These are phyloP conservation scores for Phialocephala sp. DNA, from an alignment of 2,329 filamentous ascomycete genomes.

Conservation along the genomic window DNA sequence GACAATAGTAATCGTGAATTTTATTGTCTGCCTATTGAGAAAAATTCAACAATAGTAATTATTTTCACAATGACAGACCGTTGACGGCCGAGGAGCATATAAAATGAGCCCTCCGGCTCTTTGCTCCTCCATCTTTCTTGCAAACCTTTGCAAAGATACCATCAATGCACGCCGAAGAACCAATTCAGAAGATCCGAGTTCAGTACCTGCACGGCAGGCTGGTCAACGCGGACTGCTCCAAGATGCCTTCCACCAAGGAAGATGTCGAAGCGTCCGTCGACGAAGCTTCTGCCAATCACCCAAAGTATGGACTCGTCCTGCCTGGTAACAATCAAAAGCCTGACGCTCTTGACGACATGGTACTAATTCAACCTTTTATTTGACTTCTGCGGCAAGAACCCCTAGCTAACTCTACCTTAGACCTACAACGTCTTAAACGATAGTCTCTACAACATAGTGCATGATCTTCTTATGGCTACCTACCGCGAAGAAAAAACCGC, in stretches of 20 bases:
- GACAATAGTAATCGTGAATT: slow-evolving; percentile 18
- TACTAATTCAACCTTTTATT: slow-evolving; percentile 47
- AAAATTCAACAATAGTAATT: slow-evolving; percentile 23
- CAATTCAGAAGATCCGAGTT: slow-evolving; percentile 3
- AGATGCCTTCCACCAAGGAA: slow-evolving; percentile 29
- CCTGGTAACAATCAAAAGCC: slow-evolving; percentile 49
- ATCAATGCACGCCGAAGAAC: slow-evolving; percentile 3
- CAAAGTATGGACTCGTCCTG: slow-evolving; percentile 55
- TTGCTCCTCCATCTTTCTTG: slow-evolving; percentile 27
- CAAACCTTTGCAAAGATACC: slow-evolving; percentile 28
- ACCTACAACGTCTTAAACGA: slow-evolving; percentile 74
- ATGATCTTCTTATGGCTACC: slow-evolving; percentile 74
- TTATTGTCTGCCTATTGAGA: not conserved
- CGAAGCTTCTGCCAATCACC: slow-evolving; percentile 5
- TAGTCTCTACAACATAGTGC: slow-evolving; percentile 76
- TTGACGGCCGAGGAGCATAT: slow-evolving; percentile 17
- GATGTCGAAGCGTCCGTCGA: not conserved
- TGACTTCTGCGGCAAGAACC: slow-evolving; percentile 27
- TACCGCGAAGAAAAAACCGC: slow-evolving; percentile 82
- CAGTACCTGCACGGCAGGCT: slow-evolving; percentile 22
- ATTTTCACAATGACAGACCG: slow-evolving; percentile 20
- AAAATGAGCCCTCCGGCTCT: slow-evolving; percentile 32
- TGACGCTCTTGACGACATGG: slow-evolving; percentile 59
- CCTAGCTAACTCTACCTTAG: slow-evolving; percentile 46
- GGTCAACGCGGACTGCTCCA: slow-evolving; percentile 21